Base-by-base conservation (phyloP, 495 filamentous ascomycete species). In the Schizothecium vesticola region DNA sequence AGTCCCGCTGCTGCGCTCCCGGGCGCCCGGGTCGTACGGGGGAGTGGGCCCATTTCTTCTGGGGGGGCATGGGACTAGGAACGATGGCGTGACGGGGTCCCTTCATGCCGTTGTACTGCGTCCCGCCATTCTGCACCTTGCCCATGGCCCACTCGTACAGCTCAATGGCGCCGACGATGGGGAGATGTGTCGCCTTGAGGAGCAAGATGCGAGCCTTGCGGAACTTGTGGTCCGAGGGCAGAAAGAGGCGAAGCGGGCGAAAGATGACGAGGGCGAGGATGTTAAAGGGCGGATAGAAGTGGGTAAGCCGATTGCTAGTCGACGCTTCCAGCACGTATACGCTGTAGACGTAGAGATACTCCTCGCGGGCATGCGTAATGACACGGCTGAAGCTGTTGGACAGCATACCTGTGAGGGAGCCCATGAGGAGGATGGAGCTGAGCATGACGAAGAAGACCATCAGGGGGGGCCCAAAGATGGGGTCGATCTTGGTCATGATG, bases 371-470 rank as follows among this genome's bases (percentile, higher is more conserved):
- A 70, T 86, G 81, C 10, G 77, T 78, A 81, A 89, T 82, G 76
- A 97, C 92, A 75, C 91, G 92, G 56, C 89, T 91, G 71, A 97
- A 87, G 74, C 88, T 92, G 82, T 96, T 94, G 71, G 91, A 94
- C 70, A 97, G 87, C 79, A 97, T 87, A 83, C 91, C 93, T 65
- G 97, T 95, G 67, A 97, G 82, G 19, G 91, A 94, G 55, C 94
- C 95, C 71, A 96, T 89, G n/a, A 97, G 83, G 16, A 97, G 84
- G 65, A 97, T 92, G 70, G 94, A 96, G 69, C 91, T 96, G 76
- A 97, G 84, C 33, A 85, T 90, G 31, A 97, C 86, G 74, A 97
- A 97, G 71, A 93, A 84, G 64, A 91, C 80, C 90, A 92, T 92
- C 22, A 92, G 80, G 56, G 89, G 89, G 29, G 90, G 89, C 5